phyloP scores from a whole-genome alignment of 345 rosid genomes.

The Linum trigynum region DNA sequence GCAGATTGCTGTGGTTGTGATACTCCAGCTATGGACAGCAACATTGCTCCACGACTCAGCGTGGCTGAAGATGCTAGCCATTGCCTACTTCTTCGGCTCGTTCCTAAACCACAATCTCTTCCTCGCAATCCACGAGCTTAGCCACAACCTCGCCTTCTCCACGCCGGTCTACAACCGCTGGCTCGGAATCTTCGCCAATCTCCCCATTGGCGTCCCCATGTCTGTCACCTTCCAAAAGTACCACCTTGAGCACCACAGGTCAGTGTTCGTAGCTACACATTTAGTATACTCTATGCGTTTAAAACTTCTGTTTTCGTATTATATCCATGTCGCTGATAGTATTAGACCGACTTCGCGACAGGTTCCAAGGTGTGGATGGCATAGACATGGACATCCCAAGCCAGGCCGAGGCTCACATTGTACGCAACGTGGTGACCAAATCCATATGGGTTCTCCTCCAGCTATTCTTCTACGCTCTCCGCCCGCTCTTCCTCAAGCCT shows the following conservation, averaged over 20 bases:
- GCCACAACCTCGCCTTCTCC: slow-evolving; percentile 88
- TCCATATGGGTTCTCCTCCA: slow-evolving; percentile 70
- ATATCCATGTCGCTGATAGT: too few relatives aligned
- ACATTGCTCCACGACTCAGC: slow-evolving; percentile 48
- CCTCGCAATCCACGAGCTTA: slow-evolving; percentile 82
- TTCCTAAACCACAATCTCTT: slow-evolving; percentile 88
- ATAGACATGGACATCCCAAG: slow-evolving; percentile 80
- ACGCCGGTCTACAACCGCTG: slow-evolving; percentile 68
- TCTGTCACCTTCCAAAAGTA: slow-evolving; percentile 81
- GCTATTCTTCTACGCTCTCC: slow-evolving; percentile 82
- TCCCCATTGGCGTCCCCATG: slow-evolving; percentile 89
- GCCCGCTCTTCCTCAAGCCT: slow-evolving; percentile 72
- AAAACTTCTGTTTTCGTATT: too few relatives aligned
- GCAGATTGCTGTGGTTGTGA: slow-evolving; percentile 60
- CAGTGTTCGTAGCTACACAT: too few relatives aligned
- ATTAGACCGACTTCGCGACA: too few relatives aligned
- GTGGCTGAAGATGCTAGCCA: slow-evolving; percentile 57
- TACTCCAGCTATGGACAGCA: slow-evolving; percentile 63
- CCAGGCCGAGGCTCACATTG: slow-evolving; percentile 48
- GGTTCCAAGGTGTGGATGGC: slow-evolving; percentile 83
- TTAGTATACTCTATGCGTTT: too few relatives aligned
- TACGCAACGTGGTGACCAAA: slow-evolving; percentile 45
- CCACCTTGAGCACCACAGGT: slow-evolving; percentile 73
- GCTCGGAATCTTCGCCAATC: slow-evolving; percentile 83
- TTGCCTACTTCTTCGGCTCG: slow-evolving; percentile 73